Conservation (phyloP, 1,284 basidiomycete species). For the Takashimella koratensis region DNA sequence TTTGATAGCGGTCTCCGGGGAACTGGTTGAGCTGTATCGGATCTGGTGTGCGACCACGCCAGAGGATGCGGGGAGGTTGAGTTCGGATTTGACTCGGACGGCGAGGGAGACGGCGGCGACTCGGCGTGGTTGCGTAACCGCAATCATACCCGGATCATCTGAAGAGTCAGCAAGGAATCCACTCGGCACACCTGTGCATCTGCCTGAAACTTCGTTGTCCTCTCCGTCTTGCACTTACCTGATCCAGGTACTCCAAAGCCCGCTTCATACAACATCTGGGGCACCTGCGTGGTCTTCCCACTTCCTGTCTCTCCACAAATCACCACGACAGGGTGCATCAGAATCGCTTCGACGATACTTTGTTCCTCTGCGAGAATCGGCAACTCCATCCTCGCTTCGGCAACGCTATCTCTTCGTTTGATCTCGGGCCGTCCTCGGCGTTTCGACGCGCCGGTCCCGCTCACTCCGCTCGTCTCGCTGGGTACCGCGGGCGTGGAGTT, state of each 20-base stretch:
- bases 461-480: slow-evolving; percentile 5
- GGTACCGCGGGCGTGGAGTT: slow-evolving; percentile 8
- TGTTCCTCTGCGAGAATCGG: slow-evolving; percentile 95
- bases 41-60: slow-evolving; percentile 92
- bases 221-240: slow-evolving; percentile 54
- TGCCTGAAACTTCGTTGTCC: too few relatives aligned
- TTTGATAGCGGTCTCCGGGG: slow-evolving; percentile 85
- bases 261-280: slow-evolving; percentile 90
- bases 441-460: slow-evolving; percentile 41
- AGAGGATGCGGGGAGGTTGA: slow-evolving; percentile 63
- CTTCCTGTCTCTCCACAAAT: slow-evolving; percentile 87
- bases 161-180: slow-evolving; percentile 15
- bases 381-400: slow-evolving; percentile 71
- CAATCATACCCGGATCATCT: slow-evolving; percentile 98
- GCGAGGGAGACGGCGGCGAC: slow-evolving; percentile 98
- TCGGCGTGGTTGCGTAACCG: slow-evolving; percentile 93
- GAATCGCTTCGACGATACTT: slow-evolving; percentile 84
- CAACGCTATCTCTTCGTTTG: slow-evolving; percentile 66
- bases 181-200: too few relatives aligned
- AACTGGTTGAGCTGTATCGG: slow-evolving; percentile 91
- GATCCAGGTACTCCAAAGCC: slow-evolving; percentile 82
- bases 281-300: slow-evolving; percentile 97
- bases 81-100: slow-evolving; percentile 80
- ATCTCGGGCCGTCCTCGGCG: slow-evolving; percentile 58
- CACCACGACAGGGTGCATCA: slow-evolving; percentile 73